Conservation (phyloP, 2,329 filamentous ascomycete genomes). For the Huntiella bhutanensis region DNA sequence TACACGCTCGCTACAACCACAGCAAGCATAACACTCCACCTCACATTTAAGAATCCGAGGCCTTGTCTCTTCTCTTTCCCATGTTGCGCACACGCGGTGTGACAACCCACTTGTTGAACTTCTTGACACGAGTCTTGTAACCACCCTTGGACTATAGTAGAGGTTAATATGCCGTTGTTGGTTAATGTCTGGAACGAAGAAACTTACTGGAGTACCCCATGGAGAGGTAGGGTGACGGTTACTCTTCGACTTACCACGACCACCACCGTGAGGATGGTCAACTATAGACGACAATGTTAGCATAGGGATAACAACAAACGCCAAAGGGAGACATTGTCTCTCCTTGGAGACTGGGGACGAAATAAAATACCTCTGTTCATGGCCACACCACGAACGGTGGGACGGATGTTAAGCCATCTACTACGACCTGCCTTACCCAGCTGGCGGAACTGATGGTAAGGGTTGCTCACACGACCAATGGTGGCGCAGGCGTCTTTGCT, state of each 20-base stretch:
- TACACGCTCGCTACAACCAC: neutral
- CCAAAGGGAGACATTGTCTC: neutral
- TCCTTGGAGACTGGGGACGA: no score
- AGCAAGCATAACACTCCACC: neutral
- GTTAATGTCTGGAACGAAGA: neutral
- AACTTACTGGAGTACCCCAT: conserved; percentile 82
- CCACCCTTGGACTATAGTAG: conserved; percentile 50
- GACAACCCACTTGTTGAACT: conserved; percentile 83
- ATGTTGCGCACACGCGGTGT: conserved; percentile 70
- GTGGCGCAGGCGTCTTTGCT: conserved; percentile 88
- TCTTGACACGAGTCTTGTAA: conserved; percentile 84
- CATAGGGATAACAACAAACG: neutral
- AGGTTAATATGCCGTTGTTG: conserved; percentile 16
- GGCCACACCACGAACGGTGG: conserved; percentile 88
- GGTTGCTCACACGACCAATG: conserved; percentile 84
- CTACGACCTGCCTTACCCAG: conserved; percentile 89
- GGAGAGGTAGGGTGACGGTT: conserved; percentile 87
- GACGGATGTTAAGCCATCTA: conserved; percentile 83
- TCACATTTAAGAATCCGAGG: conserved; percentile 10
- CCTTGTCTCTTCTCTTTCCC: conserved; percentile 65
- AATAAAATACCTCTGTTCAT: conserved; percentile 71
- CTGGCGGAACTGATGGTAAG: conserved; percentile 73
- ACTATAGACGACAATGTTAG: conserved; percentile 23
- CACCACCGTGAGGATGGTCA: conserved; percentile 97
- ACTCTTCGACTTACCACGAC: conserved; percentile 98